Conservation (phyloP, 306 rosid species). For the Cucurbita argyrosperma region DNA sequence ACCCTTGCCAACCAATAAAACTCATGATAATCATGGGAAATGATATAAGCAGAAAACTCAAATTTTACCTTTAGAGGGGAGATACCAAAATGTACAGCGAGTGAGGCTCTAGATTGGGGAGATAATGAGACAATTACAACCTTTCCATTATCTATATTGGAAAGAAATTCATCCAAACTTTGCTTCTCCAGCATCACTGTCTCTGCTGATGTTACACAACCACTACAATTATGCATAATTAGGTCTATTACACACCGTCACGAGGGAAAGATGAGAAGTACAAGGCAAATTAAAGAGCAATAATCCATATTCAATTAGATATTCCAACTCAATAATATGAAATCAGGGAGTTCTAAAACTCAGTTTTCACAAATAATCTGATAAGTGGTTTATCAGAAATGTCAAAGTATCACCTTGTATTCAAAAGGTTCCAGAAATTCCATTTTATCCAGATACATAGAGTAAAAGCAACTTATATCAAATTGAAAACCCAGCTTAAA, state of each 20-base stretch:
- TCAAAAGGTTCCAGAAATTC: neutral
- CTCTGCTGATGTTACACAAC: constrained; percentile 91
- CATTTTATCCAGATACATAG: neutral
- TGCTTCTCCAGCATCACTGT: constrained; percentile 94
- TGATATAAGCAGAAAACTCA: neutral
- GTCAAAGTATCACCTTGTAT: neutral
- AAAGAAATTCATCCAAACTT: constrained; percentile 84
- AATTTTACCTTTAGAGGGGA: constrained; percentile 59
- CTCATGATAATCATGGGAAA: constrained; percentile 1
- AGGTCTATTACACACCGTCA: neutral
- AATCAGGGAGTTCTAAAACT: neutral
- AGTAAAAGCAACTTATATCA: neutral
- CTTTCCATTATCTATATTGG: constrained; percentile 48
- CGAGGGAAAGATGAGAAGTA: neutral
- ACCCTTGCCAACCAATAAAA: neutral
- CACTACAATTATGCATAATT: constrained; percentile 39
- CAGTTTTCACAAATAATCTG: neutral
- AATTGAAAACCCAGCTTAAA: neutral
- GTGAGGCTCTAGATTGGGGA: constrained; percentile 92
- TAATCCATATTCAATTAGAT: neutral
- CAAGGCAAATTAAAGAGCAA: neutral
- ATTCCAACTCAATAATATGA: neutral
- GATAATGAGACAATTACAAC: constrained; percentile 67
- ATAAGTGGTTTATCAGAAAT: neutral
- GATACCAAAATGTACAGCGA: constrained; percentile 75